Percentiles rank a stretch among this genome's conserved stretches.
Conservation (phyloP, 176 grass and related monocot genomes). For the Dendrocalamus sinicus region DNA sequence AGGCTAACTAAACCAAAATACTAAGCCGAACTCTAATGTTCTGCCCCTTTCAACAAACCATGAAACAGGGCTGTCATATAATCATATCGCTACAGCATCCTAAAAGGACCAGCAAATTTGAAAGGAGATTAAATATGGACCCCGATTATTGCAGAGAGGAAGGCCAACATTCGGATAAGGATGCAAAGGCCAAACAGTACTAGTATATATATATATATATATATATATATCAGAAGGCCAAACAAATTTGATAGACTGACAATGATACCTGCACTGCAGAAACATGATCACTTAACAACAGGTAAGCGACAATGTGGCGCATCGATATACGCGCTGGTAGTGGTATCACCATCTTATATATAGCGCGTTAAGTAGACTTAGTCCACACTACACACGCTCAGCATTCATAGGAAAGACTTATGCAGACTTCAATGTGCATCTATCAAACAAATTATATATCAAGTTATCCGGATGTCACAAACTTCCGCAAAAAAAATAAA, state of each 20-base stretch:
- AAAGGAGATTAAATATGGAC: neutral
- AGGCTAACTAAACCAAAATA: neutral
- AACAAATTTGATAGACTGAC: neutral
- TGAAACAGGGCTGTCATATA: neutral
- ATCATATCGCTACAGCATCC: neutral
- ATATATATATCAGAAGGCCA: too few species aligned
- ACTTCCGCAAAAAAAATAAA: neutral
- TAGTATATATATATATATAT: too few species aligned
- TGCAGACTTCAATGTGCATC: neutral
- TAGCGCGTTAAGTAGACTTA: neutral
- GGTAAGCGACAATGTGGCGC: neutral
- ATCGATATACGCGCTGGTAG: neutral
- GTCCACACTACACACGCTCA: neutral
- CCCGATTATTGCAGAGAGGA: neutral
- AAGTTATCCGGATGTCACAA: neutral
- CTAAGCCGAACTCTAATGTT: neutral
- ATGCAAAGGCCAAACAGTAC: neutral
- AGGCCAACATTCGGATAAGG: too few species aligned
- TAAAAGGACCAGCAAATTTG: neutral
- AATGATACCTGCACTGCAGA: neutral
- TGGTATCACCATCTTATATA: slow-evolving; percentile 16
- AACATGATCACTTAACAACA: neutral
- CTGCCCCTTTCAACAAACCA: neutral
- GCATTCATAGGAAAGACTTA: neutral
- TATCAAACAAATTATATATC: neutral